Percentiles rank a stretch among this genome's conserved stretches.
Evolutionary conservation across 495 filamentous ascomycete species (phyloP).

Genomic region (Viridothelium virens): DNA sequence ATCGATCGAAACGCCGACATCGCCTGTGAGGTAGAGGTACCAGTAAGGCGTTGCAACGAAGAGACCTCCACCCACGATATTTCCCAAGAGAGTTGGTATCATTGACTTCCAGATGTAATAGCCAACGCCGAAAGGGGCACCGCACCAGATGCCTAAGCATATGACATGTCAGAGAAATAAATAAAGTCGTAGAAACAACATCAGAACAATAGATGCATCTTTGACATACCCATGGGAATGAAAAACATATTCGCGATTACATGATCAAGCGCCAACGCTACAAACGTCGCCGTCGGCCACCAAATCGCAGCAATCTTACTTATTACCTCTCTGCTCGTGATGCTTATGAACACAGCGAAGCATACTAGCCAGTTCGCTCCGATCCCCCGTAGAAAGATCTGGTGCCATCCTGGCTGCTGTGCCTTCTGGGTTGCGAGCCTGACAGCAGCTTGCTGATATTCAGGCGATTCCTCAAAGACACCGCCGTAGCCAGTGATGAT

Average conservation of each 20-base stretch:
- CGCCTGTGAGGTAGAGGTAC: constrained; percentile 14
- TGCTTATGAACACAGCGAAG: constrained; percentile 50
- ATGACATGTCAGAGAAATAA: too few species aligned
- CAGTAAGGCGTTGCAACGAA: constrained; percentile 20
- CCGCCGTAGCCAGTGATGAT: constrained; percentile 56
- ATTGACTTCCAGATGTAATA: constrained; percentile 60
- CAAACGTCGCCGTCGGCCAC: constrained; percentile 56
- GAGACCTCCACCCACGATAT: constrained; percentile 41
- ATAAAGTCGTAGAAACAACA: too few species aligned
- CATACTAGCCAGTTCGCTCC: constrained; percentile 59
- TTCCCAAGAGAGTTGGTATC: constrained; percentile 52
- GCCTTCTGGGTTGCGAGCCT: constrained; percentile 41
- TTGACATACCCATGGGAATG: constrained; percentile 34
- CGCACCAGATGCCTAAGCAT: constrained; percentile 43
- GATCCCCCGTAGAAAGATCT: constrained; percentile 54
- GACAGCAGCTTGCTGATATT: constrained; percentile 2
- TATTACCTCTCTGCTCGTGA: constrained; percentile 48
- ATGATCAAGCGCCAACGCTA: constrained; percentile 52
- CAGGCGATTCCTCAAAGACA: constrained; percentile 36
- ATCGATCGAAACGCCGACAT: not conserved
- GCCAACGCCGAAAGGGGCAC: constrained; percentile 44
- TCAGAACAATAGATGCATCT: too few species aligned
- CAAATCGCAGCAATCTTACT: constrained; percentile 57
- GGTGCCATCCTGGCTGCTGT: constrained; percentile 50
- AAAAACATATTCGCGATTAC: constrained; percentile 61